Evolutionary conservation across 495 filamentous ascomycete genomes (phyloP).

Genomic region (Aspergillus taichungensis): DNA sequence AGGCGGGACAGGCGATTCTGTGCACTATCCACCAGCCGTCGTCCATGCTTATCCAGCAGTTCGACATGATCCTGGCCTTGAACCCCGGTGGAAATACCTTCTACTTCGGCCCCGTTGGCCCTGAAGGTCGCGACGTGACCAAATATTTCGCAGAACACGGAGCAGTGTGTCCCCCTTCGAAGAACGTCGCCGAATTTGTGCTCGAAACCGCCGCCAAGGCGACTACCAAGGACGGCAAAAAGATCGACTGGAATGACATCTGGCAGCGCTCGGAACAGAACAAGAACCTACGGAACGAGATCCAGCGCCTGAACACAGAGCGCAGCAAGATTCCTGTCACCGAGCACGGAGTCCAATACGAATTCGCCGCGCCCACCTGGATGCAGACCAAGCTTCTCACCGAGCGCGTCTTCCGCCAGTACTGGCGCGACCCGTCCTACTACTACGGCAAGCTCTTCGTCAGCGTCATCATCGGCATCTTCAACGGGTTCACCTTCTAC

Average conservation of each 20-base stretch:
- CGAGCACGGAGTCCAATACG: slow-evolving; percentile 32
- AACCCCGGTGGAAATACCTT: slow-evolving; percentile 63
- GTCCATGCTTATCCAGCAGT: slow-evolving; percentile 61
- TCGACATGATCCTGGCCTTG: slow-evolving; percentile 66
- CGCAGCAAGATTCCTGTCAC: slow-evolving; percentile 41
- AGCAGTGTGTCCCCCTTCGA: slow-evolving; percentile 48
- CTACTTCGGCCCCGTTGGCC: slow-evolving; percentile 65
- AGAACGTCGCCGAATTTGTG: slow-evolving; percentile 82
- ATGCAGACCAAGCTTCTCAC: slow-evolving; percentile 53
- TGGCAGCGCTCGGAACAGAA: slow-evolving; percentile 57
- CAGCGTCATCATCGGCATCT: slow-evolving; percentile 57
- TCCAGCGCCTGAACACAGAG: slow-evolving; percentile 47
- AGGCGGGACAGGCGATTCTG: slow-evolving; percentile 65
- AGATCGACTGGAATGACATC: slow-evolving; percentile 61
- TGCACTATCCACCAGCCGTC: slow-evolving; percentile 81
- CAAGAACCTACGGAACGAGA: slow-evolving; percentile 46
- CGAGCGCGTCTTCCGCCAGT: slow-evolving; percentile 56
- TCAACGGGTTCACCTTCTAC: slow-evolving; percentile 86
- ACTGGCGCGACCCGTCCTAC: slow-evolving; percentile 68
- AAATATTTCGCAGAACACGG: slow-evolving; percentile 60
- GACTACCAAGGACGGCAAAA: slow-evolving; percentile 38
- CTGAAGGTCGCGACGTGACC: slow-evolving; percentile 51
- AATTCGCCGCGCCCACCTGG: slow-evolving; percentile 56
- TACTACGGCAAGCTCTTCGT: slow-evolving; percentile 67
- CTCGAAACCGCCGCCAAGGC: slow-evolving; percentile 68